These are phyloP conservation scores for Stereocaulon alpinum DNA, from an alignment of 495 filamentous ascomycete species.

Conservation along the genomic window DNA sequence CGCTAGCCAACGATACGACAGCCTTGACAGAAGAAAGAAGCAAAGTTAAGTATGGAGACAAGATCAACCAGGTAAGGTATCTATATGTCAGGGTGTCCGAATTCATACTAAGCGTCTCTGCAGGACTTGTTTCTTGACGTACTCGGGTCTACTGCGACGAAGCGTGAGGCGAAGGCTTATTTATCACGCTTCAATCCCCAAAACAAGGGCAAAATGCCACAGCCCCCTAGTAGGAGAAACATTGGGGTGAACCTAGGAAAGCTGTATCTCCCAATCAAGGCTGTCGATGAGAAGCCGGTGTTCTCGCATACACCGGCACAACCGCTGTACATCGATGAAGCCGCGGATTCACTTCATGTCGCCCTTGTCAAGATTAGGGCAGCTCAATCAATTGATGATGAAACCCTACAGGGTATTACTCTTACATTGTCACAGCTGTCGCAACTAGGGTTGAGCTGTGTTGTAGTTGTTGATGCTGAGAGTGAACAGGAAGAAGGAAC, in stretches of 20 bases:
- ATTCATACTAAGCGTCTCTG: not conserved
- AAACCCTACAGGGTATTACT: constrained; percentile 61
- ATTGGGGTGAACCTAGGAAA: constrained; percentile 51
- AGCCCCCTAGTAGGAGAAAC: constrained; percentile 13
- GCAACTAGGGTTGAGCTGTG: constrained; percentile 67
- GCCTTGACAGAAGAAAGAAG: constrained; percentile 12
- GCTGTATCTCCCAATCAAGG: constrained; percentile 48
- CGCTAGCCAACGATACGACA: not conserved
- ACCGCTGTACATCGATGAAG: constrained; percentile 26
- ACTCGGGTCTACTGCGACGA: constrained; percentile 73
- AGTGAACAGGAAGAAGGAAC: constrained; percentile 20
- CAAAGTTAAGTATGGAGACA: constrained; percentile 15
- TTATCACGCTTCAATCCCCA: constrained; percentile 62
- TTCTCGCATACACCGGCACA: constrained; percentile 43
- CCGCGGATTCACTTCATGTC: constrained; percentile 54
- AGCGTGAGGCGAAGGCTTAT: constrained; percentile 82
- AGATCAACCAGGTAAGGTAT: constrained; percentile 2
- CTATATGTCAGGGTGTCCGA: not conserved
- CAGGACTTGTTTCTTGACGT: constrained; percentile 79
- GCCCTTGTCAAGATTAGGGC: constrained; percentile 77
- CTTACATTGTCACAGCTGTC: constrained; percentile 74
- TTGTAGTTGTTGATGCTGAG: constrained; percentile 66
- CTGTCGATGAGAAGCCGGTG: constrained; percentile 52
- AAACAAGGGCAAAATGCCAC: not conserved
- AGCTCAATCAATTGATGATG: constrained; percentile 57